These are phyloP conservation scores for Teunomyces panamensis DNA, from an alignment of 805 yeast genomes.

Conservation along the genomic window DNA sequence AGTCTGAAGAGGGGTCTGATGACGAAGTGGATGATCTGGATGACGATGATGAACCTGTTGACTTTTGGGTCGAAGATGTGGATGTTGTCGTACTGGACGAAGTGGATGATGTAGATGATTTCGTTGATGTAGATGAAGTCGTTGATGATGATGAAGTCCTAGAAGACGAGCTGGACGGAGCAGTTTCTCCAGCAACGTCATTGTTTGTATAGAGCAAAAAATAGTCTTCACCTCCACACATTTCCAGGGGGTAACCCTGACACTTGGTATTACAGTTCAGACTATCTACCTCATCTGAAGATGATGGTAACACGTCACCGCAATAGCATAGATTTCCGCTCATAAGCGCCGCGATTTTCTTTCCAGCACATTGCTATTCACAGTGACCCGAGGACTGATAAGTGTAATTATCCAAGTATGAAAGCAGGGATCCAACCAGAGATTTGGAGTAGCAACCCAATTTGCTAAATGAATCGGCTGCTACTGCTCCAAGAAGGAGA, in stretches of 20 bases:
- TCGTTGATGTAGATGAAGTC: constrained; percentile 1
- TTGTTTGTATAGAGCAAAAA: constrained; percentile 44
- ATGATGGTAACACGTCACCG: constrained; percentile 47
- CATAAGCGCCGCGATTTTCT: constrained; percentile 34
- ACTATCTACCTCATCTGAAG: constrained; percentile 8
- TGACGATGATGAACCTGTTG: constrained; percentile 10
- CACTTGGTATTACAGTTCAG: constrained; percentile 38
- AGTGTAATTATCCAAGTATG: constrained; percentile 40
- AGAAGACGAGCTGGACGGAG: constrained; percentile 10
- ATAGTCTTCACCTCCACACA: constrained; percentile 51
- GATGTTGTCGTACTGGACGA: constrained; percentile 4
- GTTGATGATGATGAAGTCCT: constrained; percentile 5
- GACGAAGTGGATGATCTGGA: constrained; percentile 7
- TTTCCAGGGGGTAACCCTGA: constrained; percentile 58
- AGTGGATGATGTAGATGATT: neutral
- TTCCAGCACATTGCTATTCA: constrained; percentile 47
- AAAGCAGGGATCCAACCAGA: constrained; percentile 2
- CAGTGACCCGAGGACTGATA: constrained; percentile 65
- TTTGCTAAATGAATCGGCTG: constrained; percentile 9
- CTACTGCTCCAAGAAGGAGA: constrained; percentile 2
- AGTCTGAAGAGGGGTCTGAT: constrained; percentile 11
- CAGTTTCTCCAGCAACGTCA: constrained; percentile 17
- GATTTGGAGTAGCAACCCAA: constrained; percentile 23
- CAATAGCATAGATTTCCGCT: constrained; percentile 64
- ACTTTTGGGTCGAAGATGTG: constrained; percentile 5